Base-by-base conservation (phyloP, 805 yeast species). In the Starmera pachycereana region DNA sequence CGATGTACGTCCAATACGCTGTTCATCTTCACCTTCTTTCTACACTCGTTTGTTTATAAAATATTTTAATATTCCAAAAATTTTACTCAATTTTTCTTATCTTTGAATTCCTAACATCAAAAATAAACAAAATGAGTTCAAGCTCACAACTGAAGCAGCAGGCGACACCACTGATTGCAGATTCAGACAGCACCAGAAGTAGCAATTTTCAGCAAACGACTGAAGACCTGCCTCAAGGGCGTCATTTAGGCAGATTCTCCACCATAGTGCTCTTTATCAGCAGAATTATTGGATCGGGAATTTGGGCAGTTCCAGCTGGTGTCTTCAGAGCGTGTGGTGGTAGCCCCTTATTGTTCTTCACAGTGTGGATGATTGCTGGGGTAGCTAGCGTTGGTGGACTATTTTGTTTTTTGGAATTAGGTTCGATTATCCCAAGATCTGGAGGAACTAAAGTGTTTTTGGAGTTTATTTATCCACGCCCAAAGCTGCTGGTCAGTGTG, bases 381-480 rank as follows among this genome's bases (percentile, higher is more conserved):
- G 37, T 70, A 5, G 63, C 79, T 42, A 76, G 88, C 10, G 76
- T 78, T 57, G 68, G 82, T 12, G 90, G 90, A 0, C 56, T 82
- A 18, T 76, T 68, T 50, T 71, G 81, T 34, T 83, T 71, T 53
- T 57, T 83, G 40, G 90, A 83, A 51, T 57, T 82, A 41, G 92
- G 90, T 0, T 71, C 81, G 8, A 66, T 80, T 51, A 64, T 81
- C 9, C 88, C 90, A 0, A 63, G 82, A 48, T 77, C 80, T 44
- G 92, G 94, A 3, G 94, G 90, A 0, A 72, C 79, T 33, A 83
- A 83, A 52, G 78, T 76, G 16, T 83, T 83, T 45, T 56, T 83
- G 41, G 90, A 82, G 52, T 74, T 71, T 45, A 74, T 81, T 16
- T 83, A 77, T 53, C 68, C 70, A 37, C 71, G 60, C 44, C 94